Conservation (phyloP, 2,329 filamentous ascomycete genomes). For the Colletotrichum sp. region DNA sequence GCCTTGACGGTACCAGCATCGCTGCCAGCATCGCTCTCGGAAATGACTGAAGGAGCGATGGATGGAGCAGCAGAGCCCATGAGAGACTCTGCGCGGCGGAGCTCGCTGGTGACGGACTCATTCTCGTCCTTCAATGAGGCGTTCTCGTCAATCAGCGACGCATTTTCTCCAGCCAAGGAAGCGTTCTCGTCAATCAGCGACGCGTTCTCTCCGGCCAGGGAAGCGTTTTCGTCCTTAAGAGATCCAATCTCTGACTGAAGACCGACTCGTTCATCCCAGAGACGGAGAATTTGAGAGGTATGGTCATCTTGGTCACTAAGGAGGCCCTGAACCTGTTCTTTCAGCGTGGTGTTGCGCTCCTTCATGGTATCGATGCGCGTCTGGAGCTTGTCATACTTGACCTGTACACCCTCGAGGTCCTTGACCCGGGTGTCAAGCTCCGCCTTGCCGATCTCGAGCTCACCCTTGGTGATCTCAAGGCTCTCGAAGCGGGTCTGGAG, state of each 20-base stretch:
- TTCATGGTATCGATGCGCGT: constrained; percentile 13
- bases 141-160: not conserved
- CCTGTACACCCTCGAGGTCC: constrained; percentile 16
- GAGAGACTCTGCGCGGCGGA: constrained; percentile 13
- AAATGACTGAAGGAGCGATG: not conserved
- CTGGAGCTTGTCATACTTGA: constrained; percentile 18
- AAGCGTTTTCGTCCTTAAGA: constrained; percentile 17
- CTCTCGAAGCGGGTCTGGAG: constrained; percentile 1
- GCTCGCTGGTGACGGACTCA: constrained; percentile 16
- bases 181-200: not conserved
- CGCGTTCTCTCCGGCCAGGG: constrained; percentile 1
- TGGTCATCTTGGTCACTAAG: constrained; percentile 22
- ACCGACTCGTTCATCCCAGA: constrained; percentile 12
- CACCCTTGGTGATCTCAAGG: constrained; percentile 15
- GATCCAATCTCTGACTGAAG: constrained; percentile 13
- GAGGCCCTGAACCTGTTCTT: constrained; percentile 6
- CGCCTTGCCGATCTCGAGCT: not conserved
- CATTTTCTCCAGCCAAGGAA: constrained; percentile 1
- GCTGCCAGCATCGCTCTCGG: constrained; percentile 12
- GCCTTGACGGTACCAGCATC: constrained; percentile 13
- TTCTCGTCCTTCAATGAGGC: constrained; percentile 18
- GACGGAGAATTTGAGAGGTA: constrained; percentile 13
- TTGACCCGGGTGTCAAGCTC: constrained; percentile 17
- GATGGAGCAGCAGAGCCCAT: constrained; percentile 10
- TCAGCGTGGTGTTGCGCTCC: constrained; percentile 12